Evolutionary conservation across 805 yeast genomes (phyloP), one percentile per base, ranked within the genome.

Genomic region (Tetrapisispora pingtungensis): DNA sequence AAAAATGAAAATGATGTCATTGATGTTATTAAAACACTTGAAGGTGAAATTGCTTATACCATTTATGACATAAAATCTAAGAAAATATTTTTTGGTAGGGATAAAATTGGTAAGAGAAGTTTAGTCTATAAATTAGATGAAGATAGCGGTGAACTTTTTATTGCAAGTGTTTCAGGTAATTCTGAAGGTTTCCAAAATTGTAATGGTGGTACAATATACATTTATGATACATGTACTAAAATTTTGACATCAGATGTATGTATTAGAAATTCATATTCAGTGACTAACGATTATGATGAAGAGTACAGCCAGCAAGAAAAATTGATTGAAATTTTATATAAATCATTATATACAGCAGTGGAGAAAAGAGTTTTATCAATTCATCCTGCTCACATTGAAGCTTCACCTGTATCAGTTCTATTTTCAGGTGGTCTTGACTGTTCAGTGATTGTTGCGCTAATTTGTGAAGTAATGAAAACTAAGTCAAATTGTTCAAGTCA

Each of bases 341-440:
- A 46, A 0, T 35, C 50, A 0, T 53, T 81, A 14, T 54, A 54
- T 1, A 30, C 47, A 0, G 61, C 84, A 1, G 75, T 80, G 2
- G 40, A 50, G 1, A 56, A 68, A n/a, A 66, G 93, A 46, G 73
- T 80, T n/a, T 57, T 62, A 10, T 72, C 84, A 0, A 81, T 84
- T 5, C 73, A 72, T 46, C 89, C 93, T 2, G 44, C 74, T 2
- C 74, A 71, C 45, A 48, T 60, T 10, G 61, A 61, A 36, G 59
- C 65, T 41, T 55, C 58, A 10, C 61, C 65, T 7, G 62, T 80
- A 36, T 83, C 84, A 0, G 68, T 93, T 0, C 63, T 93, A 28
- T 93, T 89, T 57, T 86, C 96, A 36, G 99, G 99, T 1, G 99
- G 99, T 0, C 68, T 93, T 4, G 99, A 93, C 57, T 93, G 98